Evolutionary conservation across 2,329 filamentous ascomycete genomes (phyloP).

Genomic region (Aspergillus novoparasiticus): DNA sequence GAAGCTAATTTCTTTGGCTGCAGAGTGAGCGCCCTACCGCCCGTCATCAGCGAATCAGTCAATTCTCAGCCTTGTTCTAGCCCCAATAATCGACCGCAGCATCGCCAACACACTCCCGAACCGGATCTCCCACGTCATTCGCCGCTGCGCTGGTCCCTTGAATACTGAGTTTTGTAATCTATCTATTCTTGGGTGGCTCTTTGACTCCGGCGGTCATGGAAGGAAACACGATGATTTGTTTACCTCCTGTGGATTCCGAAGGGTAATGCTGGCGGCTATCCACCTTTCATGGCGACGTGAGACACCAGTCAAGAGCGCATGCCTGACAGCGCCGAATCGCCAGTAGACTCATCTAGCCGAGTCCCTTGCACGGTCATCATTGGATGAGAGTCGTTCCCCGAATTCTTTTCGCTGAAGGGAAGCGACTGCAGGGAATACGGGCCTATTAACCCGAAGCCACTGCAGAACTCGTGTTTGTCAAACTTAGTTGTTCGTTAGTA

Average conservation of each 20-base stretch:
- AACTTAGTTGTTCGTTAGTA: background rate
- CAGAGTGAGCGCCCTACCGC: conserved; percentile 2
- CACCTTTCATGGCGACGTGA: background rate
- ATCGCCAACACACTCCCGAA: background rate
- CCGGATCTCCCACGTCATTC: background rate
- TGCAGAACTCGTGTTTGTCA: conserved; percentile 2
- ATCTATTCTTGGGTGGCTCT: background rate
- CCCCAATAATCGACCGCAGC: background rate
- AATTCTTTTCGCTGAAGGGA: background rate
- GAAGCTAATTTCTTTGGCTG: background rate
- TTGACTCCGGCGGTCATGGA: background rate
- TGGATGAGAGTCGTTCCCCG: conserved; percentile 13
- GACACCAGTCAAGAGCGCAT: background rate
- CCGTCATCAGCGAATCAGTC: conserved; percentile 4
- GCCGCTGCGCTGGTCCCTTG: background rate
- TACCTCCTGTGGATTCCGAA: conserved; percentile 1
- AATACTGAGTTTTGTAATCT: background rate
- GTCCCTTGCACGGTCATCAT: conserved; percentile 18
- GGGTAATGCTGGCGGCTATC: background rate
- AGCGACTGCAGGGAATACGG: conserved; percentile 1
- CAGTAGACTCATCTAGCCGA: background rate
- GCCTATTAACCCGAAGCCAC: background rate
- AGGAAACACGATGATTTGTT: conserved; percentile 3
- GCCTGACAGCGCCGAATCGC: background rate
- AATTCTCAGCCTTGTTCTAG: background rate